phyloP scores from a whole-genome alignment of 2,329 filamentous ascomycete species.

The Pleoardoris graminearum region DNA sequence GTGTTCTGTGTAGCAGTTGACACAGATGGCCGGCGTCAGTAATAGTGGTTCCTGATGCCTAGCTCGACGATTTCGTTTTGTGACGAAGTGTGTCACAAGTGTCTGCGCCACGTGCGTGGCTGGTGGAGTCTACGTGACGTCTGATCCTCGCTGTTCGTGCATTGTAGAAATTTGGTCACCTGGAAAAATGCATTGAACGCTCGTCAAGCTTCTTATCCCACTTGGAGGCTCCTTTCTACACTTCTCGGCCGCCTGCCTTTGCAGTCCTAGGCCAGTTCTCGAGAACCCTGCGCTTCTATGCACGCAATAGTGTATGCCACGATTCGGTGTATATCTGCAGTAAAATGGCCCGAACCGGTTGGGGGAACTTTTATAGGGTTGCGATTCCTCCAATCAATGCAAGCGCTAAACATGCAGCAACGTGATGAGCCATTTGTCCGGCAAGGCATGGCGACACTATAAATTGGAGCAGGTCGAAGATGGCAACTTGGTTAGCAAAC shows the following conservation, averaged over 20 bases:
- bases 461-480: conserved; percentile 1
- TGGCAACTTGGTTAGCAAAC: background rate
- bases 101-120: background rate
- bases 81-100: conserved; percentile 4
- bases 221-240: background rate
- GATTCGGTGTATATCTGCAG: background rate
- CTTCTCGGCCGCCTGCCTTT: background rate
- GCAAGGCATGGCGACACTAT: background rate
- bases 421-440: conserved; percentile 3
- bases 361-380: background rate
- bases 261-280: background rate
- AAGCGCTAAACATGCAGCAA: background rate
- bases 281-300: background rate
- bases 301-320: background rate
- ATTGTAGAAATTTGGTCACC: background rate
- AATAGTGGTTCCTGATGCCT: too few species aligned
- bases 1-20: background rate
- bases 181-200: background rate
- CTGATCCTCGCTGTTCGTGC: background rate
- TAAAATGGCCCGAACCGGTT: conserved; percentile 1
- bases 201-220: background rate
- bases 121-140: background rate
- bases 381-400: conserved; percentile 4
- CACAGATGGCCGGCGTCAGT: background rate
- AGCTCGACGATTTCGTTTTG: background rate